Conservation (phyloP, 176 grass and related monocot genomes). For the Paspalum notatum region DNA sequence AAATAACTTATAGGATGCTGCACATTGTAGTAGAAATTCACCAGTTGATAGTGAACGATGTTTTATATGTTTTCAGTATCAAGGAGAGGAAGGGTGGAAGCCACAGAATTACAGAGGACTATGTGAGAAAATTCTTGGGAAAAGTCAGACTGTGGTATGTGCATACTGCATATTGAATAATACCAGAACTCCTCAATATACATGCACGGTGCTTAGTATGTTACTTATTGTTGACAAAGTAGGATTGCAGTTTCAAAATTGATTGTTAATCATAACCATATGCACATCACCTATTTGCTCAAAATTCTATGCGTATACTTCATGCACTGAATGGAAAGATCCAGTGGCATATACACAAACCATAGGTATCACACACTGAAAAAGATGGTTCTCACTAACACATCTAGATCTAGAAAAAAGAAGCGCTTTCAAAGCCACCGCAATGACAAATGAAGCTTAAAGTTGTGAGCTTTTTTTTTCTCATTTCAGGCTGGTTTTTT, state of each 20-base stretch:
- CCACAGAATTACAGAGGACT: slow-evolving; percentile 62
- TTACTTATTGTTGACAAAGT: slow-evolving; percentile 1
- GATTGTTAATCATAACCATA: not conserved
- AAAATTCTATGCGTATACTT: not conserved
- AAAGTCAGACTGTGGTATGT: slow-evolving; percentile 76
- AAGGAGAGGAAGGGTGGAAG: slow-evolving; percentile 70
- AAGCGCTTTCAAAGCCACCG: not conserved
- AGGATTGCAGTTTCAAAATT: not conserved
- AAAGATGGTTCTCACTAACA: not conserved
- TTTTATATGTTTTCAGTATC: slow-evolving; percentile 57
- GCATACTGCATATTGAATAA: not conserved
- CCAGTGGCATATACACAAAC: not conserved
- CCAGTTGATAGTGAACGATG: not conserved
- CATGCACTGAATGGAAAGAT: not conserved
- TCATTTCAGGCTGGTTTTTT: slow-evolving; percentile 75
- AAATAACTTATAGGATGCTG: not conserved
- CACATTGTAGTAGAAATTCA: not conserved
- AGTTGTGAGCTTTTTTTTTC: not conserved
- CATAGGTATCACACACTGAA: not conserved
- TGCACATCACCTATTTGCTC: not conserved
- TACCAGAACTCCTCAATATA: not conserved
- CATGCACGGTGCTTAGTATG: not conserved
- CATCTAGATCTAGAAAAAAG: not conserved
- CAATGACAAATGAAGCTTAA: not conserved
- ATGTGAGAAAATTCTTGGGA: slow-evolving; percentile 72